A percentile compares a stretch with the other conserved stretches of the same genome.
Evolutionary conservation across 768 basidiomycete genomes (phyloP).

Genomic region (Tricholoma sp.): DNA sequence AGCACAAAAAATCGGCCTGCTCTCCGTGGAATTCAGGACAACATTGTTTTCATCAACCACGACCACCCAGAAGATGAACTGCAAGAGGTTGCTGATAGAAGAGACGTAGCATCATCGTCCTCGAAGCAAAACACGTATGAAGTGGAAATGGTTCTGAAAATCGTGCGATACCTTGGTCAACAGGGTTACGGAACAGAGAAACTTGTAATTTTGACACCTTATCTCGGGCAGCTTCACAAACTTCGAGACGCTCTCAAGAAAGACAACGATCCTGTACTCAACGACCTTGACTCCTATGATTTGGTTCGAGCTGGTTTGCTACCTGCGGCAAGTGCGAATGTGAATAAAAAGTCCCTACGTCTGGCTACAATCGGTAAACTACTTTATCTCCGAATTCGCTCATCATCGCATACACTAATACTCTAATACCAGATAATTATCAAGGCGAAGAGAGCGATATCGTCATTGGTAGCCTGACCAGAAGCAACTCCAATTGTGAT

Average conservation of each 20-base stretch:
- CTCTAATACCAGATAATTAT: conserved; percentile 52
- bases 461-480: conserved; percentile 54
- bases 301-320: conserved; percentile 54
- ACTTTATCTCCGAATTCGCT: neutral
- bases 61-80: conserved; percentile 47
- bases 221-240: conserved; percentile 58
- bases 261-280: conserved; percentile 54
- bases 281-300: conserved; percentile 58
- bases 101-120: conserved; percentile 40
- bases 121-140: conserved; percentile 63
- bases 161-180: conserved; percentile 59
- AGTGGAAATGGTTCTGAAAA: conserved; percentile 59
- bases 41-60: conserved; percentile 61
- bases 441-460: conserved; percentile 75
- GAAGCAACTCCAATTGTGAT: conserved; percentile 49
- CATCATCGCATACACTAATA: neutral
- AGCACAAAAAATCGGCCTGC: conserved; percentile 44
- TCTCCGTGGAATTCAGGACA: conserved; percentile 49
- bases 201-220: conserved; percentile 65
- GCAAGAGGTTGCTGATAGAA: conserved; percentile 33
- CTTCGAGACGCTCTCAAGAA: conserved; percentile 40
- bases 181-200: conserved; percentile 62
- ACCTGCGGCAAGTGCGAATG: conserved; percentile 29
- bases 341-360: conserved; percentile 42
- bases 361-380: conserved; percentile 62